These are phyloP conservation scores for Melampsora medusae DNA, from an alignment of 1,284 basidiomycete species.

Conservation along the genomic window DNA sequence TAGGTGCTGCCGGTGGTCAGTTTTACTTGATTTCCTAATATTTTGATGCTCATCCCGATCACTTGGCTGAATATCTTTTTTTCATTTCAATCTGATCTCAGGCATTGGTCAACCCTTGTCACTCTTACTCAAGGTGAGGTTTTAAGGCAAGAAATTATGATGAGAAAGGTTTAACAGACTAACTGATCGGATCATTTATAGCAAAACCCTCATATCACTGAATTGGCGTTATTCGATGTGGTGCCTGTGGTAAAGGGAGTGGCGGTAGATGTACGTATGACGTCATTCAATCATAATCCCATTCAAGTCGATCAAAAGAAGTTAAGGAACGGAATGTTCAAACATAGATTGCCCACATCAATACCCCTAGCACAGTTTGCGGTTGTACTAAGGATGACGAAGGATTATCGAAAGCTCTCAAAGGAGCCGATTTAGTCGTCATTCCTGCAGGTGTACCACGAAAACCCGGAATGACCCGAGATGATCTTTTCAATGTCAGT, in stretches of 20 bases:
- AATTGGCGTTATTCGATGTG: slow-evolving; percentile 46
- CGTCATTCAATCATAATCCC: not conserved
- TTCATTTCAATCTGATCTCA: not conserved
- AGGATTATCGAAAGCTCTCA: slow-evolving; percentile 79
- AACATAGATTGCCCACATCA: slow-evolving; percentile 67
- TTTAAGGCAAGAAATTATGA: not conserved
- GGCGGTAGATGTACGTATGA: slow-evolving; percentile 42
- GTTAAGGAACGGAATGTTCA: slow-evolving; percentile 8
- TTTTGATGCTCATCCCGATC: not conserved
- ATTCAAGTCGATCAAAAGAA: slow-evolving; percentile 50
- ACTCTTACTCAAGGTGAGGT: slow-evolving; percentile 40
- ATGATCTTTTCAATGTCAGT: slow-evolving; percentile 93
- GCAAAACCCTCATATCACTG: slow-evolving; percentile 45
- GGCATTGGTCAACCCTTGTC: slow-evolving; percentile 44
- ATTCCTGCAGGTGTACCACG: slow-evolving; percentile 80
- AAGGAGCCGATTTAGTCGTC: slow-evolving; percentile 83
- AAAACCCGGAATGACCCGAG: slow-evolving; percentile 75
- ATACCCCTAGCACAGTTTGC: slow-evolving; percentile 76
- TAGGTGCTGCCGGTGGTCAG: slow-evolving; percentile 44
- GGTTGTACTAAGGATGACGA: slow-evolving; percentile 72
- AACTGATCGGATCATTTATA: slow-evolving; percentile 49
- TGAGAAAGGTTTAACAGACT: slow-evolving; percentile 45
- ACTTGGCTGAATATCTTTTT: not conserved
- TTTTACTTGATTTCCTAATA: slow-evolving; percentile 9
- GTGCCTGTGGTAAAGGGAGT: slow-evolving; percentile 45